These are phyloP conservation scores for Cyathus striatus DNA, from an alignment of 768 basidiomycete species.

Conservation along the genomic window DNA sequence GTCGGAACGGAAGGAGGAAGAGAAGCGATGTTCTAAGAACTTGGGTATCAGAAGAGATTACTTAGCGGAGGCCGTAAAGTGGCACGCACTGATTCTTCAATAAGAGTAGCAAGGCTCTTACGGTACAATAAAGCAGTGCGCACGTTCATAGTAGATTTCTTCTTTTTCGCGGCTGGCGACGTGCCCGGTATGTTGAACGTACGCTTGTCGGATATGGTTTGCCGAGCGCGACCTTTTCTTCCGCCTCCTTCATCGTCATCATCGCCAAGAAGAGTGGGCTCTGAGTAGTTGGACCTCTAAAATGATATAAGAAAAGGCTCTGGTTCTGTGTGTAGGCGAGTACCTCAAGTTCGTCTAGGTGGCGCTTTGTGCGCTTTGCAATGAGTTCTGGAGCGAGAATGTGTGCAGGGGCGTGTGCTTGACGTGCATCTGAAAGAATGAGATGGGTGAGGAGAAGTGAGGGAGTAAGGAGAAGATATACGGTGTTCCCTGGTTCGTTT, in stretches of 20 bases:
- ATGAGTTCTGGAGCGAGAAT: constrained; percentile 59
- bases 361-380: constrained; percentile 69
- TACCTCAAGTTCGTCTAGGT: constrained; percentile 85
- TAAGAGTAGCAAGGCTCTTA: constrained; percentile 66
- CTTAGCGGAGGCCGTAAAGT: not conserved
- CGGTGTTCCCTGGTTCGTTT: constrained; percentile 46
- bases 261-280: constrained; percentile 45
- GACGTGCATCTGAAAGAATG: constrained; percentile 37
- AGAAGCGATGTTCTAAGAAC: constrained; percentile 49
- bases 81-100: constrained; percentile 77
- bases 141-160: constrained; percentile 79
- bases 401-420: constrained; percentile 38
- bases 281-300: constrained; percentile 76
- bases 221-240: constrained; percentile 65
- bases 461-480: constrained; percentile 18
- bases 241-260: constrained; percentile 40
- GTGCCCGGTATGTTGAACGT: constrained; percentile 43
- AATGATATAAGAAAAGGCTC: not conserved
- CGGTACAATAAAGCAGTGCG: constrained; percentile 78
- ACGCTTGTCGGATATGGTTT: constrained; percentile 77
- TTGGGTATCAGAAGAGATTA: not conserved
- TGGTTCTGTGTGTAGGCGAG: not conserved
- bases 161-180: constrained; percentile 53
- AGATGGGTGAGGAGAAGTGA: constrained; percentile 4
- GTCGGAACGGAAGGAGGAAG: constrained; percentile 51